Base-by-base conservation (phyloP, 441 rosid species). In the Populus hybrid region DNA sequence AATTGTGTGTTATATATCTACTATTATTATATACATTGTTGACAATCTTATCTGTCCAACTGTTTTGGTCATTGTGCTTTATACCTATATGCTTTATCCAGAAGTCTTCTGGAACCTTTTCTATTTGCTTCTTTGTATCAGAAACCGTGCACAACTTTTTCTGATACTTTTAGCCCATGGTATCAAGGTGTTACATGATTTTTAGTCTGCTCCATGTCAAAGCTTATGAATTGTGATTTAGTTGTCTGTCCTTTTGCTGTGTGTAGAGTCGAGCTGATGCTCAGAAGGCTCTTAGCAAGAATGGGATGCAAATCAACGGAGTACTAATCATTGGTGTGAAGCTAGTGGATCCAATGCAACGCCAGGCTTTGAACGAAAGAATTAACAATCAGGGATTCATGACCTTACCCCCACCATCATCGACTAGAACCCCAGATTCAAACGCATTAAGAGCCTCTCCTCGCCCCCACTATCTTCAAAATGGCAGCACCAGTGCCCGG, bases 201-300 rank as follows among this genome's bases (percentile, higher is more conserved):
- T 20, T 33, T 21, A 63, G 20, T 29, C 38, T 53, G n/a, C 9
- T 77, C 69, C 20, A n/a, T 67, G 26, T 40, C 70, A 29, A 79
- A 59, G 68, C 76, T 69, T 53, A 38, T 21, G 31, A 63, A 23
- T 12, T 28, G 31, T 71, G 21, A 35, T 42, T 28, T 36, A 76
- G 26, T 63, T 61, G 66, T 56, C n/a, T 64, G 35, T 50, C 72
- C 73, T 81, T 74, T 81, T 40, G 68, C 33, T 80, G 74, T 33
- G 77, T 84, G 82, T 84, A 95, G 99, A 91, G 86, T 76, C 94
- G 91, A 4, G 85, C 92, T 61, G 97, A 92, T 88, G 99, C 98
- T 78, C 95, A 87, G 64, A 94, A 92, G 84, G 99, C 97, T 74
- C 89, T 95, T 24, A 84, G 88, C 90, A 95, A 92, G 90, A 86